phyloP scores from a whole-genome alignment of 2,329 filamentous ascomycete species.

The Aureobasidium sp. region DNA sequence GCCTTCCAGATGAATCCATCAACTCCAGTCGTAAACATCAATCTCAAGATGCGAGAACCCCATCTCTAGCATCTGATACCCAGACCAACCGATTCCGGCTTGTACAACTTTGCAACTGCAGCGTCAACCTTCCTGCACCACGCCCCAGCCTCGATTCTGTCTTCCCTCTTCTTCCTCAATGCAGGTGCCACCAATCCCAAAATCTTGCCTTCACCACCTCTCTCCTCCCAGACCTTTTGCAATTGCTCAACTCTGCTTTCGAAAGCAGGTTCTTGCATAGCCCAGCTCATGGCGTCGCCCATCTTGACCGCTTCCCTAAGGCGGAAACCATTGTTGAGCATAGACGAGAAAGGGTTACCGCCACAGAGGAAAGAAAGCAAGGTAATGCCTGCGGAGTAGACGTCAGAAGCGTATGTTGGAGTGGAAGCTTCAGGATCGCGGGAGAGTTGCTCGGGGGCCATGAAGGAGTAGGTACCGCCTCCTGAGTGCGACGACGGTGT shows the following conservation, averaged over 20 bases:
- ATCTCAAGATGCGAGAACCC: neutral
- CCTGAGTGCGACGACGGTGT: slow-evolving; percentile 25
- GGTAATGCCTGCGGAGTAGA: slow-evolving; percentile 41
- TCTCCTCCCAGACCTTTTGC: slow-evolving; percentile 24
- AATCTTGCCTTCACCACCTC: slow-evolving; percentile 23
- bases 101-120: neutral
- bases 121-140: slow-evolving; percentile 18
- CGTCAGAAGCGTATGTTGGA: slow-evolving; percentile 32
- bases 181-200: slow-evolving; percentile 33
- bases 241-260: slow-evolving; percentile 26
- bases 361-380: slow-evolving; percentile 38
- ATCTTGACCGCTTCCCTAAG: slow-evolving; percentile 38
- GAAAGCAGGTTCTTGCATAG: slow-evolving; percentile 30
- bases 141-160: slow-evolving; percentile 23
- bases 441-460: slow-evolving; percentile 29
- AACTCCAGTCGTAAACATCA: neutral
- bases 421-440: slow-evolving; percentile 24
- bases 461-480: slow-evolving; percentile 40
- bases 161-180: slow-evolving; percentile 30
- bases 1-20: neutral
- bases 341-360: slow-evolving; percentile 33
- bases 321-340: slow-evolving; percentile 35
- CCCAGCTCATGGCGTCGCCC: slow-evolving; percentile 35
- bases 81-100: neutral
- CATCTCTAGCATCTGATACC: neutral